phyloP scores from a whole-genome alignment of 768 basidiomycete species.

The Pleurotus tuber-regium region DNA sequence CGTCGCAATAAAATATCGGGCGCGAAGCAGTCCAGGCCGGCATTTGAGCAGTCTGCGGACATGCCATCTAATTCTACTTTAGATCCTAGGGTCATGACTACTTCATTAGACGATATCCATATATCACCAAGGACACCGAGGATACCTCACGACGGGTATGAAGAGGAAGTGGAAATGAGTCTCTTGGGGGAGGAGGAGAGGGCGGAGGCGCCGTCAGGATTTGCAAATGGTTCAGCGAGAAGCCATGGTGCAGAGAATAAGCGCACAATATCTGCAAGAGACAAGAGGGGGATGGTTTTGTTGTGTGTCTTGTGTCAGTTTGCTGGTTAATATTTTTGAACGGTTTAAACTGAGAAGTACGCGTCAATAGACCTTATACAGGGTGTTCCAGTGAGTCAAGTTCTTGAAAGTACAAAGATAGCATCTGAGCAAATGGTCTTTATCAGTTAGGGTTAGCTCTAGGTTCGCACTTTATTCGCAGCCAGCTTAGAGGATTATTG shows the following conservation, averaged over 20 bases:
- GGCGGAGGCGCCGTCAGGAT: constrained; percentile 39
- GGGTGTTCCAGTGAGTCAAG: constrained; percentile 84
- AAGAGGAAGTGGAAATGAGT: constrained; percentile 61
- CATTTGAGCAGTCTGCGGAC: constrained; percentile 31
- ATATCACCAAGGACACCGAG: constrained; percentile 52
- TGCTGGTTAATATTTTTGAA: constrained; percentile 5
- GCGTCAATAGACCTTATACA: constrained; percentile 65
- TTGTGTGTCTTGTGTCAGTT: constrained; percentile 85
- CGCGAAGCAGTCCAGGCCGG: constrained; percentile 19
- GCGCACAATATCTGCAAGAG: constrained; percentile 60
- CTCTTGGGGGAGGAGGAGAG: constrained; percentile 59
- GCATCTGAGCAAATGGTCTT: constrained; percentile 8
- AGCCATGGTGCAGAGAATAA: constrained; percentile 35
- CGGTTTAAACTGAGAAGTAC: constrained; percentile 10
- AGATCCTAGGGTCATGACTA: constrained; percentile 51
- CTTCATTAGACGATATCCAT: constrained; percentile 57
- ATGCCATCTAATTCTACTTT: constrained; percentile 36
- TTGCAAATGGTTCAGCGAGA: constrained; percentile 38
- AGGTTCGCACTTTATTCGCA: constrained; percentile 36
- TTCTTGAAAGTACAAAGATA: too few species aligned
- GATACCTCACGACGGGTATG: constrained; percentile 35
- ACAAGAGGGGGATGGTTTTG: constrained; percentile 82
- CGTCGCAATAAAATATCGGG: constrained; percentile 19
- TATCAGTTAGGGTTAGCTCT: constrained; percentile 83
- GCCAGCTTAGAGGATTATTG: neutral